A percentile compares a stretch with the other conserved stretches of the same genome.
Evolutionary conservation across 176 grass and related monocot species (phyloP).

Genomic region (Hordeum marinum): DNA sequence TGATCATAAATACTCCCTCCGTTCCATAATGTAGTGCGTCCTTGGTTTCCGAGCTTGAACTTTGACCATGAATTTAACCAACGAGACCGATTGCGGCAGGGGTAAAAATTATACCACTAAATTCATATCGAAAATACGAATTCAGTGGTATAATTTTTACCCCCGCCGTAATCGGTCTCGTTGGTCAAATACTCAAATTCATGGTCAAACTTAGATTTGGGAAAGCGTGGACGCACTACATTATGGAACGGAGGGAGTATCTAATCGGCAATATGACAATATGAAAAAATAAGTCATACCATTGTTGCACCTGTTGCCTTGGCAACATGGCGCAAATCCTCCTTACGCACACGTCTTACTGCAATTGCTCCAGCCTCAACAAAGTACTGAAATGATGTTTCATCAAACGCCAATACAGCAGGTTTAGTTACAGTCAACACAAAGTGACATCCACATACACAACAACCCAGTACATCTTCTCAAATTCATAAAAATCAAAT

Average conservation of each 20-base stretch:
- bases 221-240: no score
- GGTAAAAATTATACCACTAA: no score
- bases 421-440: neutral
- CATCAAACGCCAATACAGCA: neutral
- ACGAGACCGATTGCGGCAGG: no score
- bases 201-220: no score
- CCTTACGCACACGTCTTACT: slow-evolving; percentile 87
- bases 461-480: neutral
- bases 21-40: no score
- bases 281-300: slow-evolving; percentile 26
- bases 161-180: no score
- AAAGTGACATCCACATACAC: neutral
- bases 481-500: neutral
- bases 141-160: no score
- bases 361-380: slow-evolving; percentile 90
- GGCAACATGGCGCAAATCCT: slow-evolving; percentile 93
- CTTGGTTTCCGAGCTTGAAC: no score
- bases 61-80: no score
- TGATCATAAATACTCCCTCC: neutral
- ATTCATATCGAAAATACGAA: no score
- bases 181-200: no score
- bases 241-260: no score
- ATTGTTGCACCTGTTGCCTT: slow-evolving; percentile 85
- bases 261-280: neutral
- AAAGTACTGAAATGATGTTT: slow-evolving; percentile 63